Base-by-base conservation (phyloP, 1,139 yeast species). In the Taphrina betulina region DNA sequence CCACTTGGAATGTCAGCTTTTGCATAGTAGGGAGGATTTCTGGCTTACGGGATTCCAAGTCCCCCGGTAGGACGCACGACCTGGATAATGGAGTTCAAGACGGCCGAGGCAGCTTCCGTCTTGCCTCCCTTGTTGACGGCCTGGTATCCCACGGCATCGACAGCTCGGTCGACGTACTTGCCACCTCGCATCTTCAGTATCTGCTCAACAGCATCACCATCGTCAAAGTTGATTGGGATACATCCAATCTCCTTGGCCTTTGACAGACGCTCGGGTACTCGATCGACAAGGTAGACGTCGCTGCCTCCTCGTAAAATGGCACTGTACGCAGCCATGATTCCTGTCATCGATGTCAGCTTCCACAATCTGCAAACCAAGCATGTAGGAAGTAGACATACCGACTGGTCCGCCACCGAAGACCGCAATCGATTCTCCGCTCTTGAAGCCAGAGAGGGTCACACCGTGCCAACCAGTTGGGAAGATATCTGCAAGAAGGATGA, bases 371-470 rank as follows among this genome's bases (percentile, higher is more conserved):
- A 75, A 75, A n/a, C 68, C 70, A 23, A 74, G 67, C 45, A 79
- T 69, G n/a, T n/a, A n/a, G n/a, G n/a, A n/a, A 0, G 80, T 80
- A 70, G 83, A 80, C 23, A 79, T 70, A 0, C 83, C 84, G 2
- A 81, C 86, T 0, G 86, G 86, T 0, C 86, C 86, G n/a, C 81
- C 77, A 0, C 86, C 86, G 3, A 81, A 64, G 61, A 80, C 83
- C 2, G 53, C 53, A 23, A 46, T 46, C 5, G 53, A 60, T 59
- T 75, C 78, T 53, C 74, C 75, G 53, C 70, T 65, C 51, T 71
- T 63, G 43, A 75, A 44, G 20, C 51, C 51, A 3, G 51, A 44
- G 3, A 44, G 29, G 8, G 38, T 22, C 17, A 44, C 51, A 17
- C 51, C 51, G 23, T 44, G 51, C 51, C 51, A 44, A 8, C 51